Evolutionary conservation across 306 rosid genomes (phyloP).

Genomic region (Casuarina equisetifolia): DNA sequence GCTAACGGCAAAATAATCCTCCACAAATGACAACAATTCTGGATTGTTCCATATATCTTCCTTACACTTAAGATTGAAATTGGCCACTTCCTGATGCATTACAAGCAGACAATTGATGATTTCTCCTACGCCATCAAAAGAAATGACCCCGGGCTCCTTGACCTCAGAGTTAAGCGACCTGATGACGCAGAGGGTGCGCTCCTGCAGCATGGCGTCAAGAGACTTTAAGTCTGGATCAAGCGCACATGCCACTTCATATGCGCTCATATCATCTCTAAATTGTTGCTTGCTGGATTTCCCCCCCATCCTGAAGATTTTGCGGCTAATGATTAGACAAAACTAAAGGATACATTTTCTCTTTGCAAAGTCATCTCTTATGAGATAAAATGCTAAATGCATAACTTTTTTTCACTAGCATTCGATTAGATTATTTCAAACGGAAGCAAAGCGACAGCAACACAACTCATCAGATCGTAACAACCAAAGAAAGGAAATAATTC

Average conservation of each 20-base stretch:
- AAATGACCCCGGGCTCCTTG: constrained; percentile 46
- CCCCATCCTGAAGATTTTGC: constrained; percentile 56
- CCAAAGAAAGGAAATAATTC: neutral
- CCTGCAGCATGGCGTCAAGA: constrained; percentile 61
- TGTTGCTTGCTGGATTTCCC: constrained; percentile 61
- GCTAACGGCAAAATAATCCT: constrained; percentile 66
- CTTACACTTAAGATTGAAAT: constrained; percentile 57
- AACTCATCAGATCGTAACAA: neutral
- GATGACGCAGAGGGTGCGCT: constrained; percentile 63
- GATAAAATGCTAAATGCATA: neutral
- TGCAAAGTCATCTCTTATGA: neutral
- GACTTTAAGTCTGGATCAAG: constrained; percentile 58
- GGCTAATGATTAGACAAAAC: neutral
- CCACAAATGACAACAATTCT: constrained; percentile 61
- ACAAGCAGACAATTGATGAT: constrained; percentile 67
- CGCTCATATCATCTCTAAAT: constrained; percentile 52
- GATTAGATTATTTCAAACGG: neutral
- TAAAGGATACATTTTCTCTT: neutral
- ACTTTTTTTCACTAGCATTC: neutral
- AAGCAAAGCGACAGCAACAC: neutral
- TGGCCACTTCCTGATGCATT: constrained; percentile 72
- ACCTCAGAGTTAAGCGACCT: constrained; percentile 54
- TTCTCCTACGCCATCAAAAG: constrained; percentile 64
- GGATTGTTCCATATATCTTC: constrained; percentile 66
- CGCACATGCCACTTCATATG: constrained; percentile 71